These are phyloP conservation scores for Ceratobasidium sp. DNA, from an alignment of 1,284 basidiomycete genomes.

Conservation along the genomic window DNA sequence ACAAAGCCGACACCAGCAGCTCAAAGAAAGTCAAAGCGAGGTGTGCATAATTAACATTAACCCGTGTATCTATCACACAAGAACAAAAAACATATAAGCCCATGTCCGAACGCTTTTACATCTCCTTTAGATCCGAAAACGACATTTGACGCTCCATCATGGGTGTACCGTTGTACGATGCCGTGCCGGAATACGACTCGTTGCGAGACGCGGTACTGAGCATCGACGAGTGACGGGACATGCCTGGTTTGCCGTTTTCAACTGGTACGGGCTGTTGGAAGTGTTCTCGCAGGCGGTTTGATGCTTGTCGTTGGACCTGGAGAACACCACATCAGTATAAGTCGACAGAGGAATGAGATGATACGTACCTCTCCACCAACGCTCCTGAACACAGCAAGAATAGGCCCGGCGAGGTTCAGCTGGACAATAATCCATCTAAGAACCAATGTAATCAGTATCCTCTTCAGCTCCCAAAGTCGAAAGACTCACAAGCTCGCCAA, in stretches of 20 bases:
- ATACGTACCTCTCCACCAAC: conserved; percentile 75
- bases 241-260: conserved; percentile 34
- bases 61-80: background rate
- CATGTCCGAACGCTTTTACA: background rate
- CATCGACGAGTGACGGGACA: conserved; percentile 21
- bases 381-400: conserved; percentile 77
- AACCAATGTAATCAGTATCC: background rate
- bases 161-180: conserved; percentile 24
- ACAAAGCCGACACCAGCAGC: too few relatives aligned
- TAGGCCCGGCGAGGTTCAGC: conserved; percentile 82
- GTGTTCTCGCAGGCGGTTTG: conserved; percentile 78
- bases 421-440: conserved; percentile 80
- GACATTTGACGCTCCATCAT: conserved; percentile 29
- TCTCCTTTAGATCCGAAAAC: conserved; percentile 40
- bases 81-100: background rate
- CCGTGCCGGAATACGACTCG: conserved; percentile 1
- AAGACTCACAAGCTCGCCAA: conserved; percentile 78
- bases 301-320: conserved; percentile 80
- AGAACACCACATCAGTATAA: conserved; percentile 6
- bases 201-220: background rate
- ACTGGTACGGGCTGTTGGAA: conserved; percentile 68
- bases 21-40: too few relatives aligned
- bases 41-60: background rate
- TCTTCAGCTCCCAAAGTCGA: too few relatives aligned
- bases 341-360: conserved; percentile 28